Conservation (phyloP, 352 stramenopile species). For the Saprolegnia diclina region DNA sequence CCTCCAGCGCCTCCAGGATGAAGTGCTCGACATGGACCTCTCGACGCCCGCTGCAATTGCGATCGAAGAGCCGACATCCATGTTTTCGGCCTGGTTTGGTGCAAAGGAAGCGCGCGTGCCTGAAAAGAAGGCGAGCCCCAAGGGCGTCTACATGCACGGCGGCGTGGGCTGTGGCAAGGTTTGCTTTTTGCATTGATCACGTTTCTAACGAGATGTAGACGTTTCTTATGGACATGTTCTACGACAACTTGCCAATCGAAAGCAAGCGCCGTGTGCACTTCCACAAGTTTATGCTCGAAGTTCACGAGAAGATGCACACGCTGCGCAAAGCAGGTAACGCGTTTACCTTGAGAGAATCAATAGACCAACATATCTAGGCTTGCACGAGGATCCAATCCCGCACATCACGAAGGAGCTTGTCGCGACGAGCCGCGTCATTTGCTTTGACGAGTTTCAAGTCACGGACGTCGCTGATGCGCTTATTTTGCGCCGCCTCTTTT, state of each 20-base stretch:
- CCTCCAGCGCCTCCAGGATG: conserved; percentile 13
- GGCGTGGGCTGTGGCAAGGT: conserved; percentile 93
- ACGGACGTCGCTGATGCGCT: conserved; percentile 96
- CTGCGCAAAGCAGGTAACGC: conserved; percentile 81
- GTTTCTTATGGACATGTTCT: conserved; percentile 98
- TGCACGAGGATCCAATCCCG: conserved; percentile 64
- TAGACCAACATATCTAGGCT: conserved; percentile 43
- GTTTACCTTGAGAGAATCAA: conserved; percentile 29
- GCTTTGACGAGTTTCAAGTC: conserved; percentile 98
- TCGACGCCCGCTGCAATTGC: background rate
- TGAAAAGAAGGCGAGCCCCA: conserved; percentile 37
- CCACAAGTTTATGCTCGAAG: conserved; percentile 96
- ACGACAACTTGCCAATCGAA: conserved; percentile 61
- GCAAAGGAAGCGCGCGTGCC: background rate
- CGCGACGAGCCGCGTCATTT: conserved; percentile 86
- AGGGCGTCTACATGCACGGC: conserved; percentile 95
- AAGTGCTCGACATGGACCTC: background rate
- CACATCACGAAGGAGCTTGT: conserved; percentile 85
- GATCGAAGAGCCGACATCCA: conserved; percentile 8
- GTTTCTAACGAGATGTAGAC: conserved; percentile 46
- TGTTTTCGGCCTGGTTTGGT: conserved; percentile 14
- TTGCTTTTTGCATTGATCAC: background rate
- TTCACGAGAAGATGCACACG: conserved; percentile 93
- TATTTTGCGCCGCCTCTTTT: conserved; percentile 92
- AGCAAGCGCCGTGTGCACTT: conserved; percentile 93